A percentile compares a stretch with the other conserved stretches of the same genome.
phyloP scores from a whole-genome alignment of 495 filamentous ascomycete genomes.

The Neurospora sp. region DNA sequence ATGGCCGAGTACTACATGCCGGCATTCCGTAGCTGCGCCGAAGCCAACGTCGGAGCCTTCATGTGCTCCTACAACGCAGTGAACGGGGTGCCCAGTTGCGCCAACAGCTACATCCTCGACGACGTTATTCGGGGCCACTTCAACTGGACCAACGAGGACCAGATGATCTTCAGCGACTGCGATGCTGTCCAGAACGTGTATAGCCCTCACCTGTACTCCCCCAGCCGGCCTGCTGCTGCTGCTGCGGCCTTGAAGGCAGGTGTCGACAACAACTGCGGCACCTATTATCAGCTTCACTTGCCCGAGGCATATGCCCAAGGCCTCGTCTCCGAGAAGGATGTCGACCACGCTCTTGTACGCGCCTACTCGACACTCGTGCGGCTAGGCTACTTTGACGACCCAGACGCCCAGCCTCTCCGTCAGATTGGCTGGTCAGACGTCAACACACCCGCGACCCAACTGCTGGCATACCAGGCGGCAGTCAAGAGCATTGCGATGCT shows the following conservation, averaged over 20 bases:
- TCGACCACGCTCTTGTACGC: constrained; percentile 21
- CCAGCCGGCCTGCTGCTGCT: constrained; percentile 1
- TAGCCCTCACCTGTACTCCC: background rate
- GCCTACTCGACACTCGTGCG: constrained; percentile 22
- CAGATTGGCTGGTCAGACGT: constrained; percentile 24
- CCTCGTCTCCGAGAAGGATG: constrained; percentile 20
- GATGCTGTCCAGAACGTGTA: constrained; percentile 25
- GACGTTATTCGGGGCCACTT: constrained; percentile 28
- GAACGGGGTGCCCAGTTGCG: constrained; percentile 28
- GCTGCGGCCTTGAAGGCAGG: constrained; percentile 22
- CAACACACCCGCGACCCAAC: constrained; percentile 17
- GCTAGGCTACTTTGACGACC: constrained; percentile 22
- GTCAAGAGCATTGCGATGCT: constrained; percentile 27
- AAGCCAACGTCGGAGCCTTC: constrained; percentile 28
- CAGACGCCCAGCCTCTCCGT: constrained; percentile 15
- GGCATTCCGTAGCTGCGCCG: constrained; percentile 27
- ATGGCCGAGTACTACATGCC: constrained; percentile 30
- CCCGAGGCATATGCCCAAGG: constrained; percentile 17
- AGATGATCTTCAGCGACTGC: constrained; percentile 28
- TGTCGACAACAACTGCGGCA: constrained; percentile 22
- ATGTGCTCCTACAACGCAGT: constrained; percentile 34
- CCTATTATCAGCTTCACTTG: constrained; percentile 11
- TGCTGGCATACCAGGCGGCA: constrained; percentile 27
- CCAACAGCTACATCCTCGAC: constrained; percentile 24
- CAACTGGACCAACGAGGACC: constrained; percentile 19